A percentile compares a stretch with the other conserved stretches of the same genome.
phyloP scores from a whole-genome alignment of 345 rosid genomes.

The Lenwebbia sp. region DNA sequence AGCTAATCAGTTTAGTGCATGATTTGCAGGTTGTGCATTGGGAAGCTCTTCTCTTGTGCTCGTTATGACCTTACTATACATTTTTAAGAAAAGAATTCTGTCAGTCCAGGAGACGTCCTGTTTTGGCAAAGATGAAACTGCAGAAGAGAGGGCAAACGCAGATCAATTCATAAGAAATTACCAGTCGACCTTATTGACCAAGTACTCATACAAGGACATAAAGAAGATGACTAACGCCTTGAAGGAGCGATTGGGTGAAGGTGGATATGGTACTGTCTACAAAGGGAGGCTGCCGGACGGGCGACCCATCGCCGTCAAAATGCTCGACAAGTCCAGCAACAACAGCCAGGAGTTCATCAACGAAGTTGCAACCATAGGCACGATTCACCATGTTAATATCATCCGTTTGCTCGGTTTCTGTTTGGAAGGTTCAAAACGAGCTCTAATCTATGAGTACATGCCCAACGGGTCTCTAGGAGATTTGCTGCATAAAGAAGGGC shows the following conservation, averaged over 20 bases:
- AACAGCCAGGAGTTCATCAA: conserved; percentile 6
- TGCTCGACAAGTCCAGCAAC: conserved; percentile 3
- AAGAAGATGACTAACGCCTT: conserved; percentile 12
- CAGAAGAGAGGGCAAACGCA: conserved; percentile 8
- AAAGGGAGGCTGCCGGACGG: conserved; percentile 9
- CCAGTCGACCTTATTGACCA: conserved; percentile 11
- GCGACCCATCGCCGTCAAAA: conserved; percentile 4
- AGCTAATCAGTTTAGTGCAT: background rate
- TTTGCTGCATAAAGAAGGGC: conserved; percentile 1
- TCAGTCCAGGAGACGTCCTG: background rate
- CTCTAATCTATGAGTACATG: conserved; percentile 17
- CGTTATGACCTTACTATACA: background rate
- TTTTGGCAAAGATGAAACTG: background rate
- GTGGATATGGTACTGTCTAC: conserved; percentile 14
- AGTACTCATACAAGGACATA: conserved; percentile 9
- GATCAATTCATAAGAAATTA: conserved; percentile 14
- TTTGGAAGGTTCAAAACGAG: conserved; percentile 3
- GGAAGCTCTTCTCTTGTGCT: conserved; percentile 6
- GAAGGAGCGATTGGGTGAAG: conserved; percentile 15
- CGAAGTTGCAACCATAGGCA: conserved; percentile 17
- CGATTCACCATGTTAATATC: conserved; percentile 15
- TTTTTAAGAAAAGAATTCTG: conserved; percentile 2
- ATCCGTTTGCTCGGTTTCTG: conserved; percentile 16
- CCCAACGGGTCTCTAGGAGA: conserved; percentile 19
- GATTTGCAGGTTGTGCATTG: conserved; percentile 13